phyloP scores from a whole-genome alignment of 768 basidiomycete genomes.

The Amanita muscaria region DNA sequence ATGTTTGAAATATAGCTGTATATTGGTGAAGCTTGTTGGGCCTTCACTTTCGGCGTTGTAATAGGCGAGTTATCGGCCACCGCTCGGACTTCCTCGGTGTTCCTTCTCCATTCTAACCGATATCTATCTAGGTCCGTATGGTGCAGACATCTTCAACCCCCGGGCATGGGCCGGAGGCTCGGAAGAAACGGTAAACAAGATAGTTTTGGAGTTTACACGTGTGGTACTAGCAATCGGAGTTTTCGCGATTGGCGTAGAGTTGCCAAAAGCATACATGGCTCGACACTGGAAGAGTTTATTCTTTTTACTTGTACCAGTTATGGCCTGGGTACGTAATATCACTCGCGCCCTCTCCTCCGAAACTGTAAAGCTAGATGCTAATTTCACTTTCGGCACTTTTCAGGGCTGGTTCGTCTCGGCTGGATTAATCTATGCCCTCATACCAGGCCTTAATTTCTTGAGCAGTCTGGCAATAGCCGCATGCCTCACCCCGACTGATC shows the following conservation, averaged over 20 bases:
- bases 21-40: constrained; percentile 94
- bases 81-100: too few species aligned
- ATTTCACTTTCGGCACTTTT: constrained; percentile 5
- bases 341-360: not conserved
- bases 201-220: constrained; percentile 87
- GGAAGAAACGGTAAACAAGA: constrained; percentile 48
- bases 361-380: not conserved
- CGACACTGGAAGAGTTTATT: constrained; percentile 89
- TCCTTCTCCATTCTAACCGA: not conserved
- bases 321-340: constrained; percentile 63
- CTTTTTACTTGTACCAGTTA: constrained; percentile 74
- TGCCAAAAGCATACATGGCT: constrained; percentile 91
- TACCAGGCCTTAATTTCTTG: constrained; percentile 85
- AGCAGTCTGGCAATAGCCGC: constrained; percentile 87
- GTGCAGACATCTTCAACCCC: constrained; percentile 75
- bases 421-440: constrained; percentile 82
- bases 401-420: constrained; percentile 95
- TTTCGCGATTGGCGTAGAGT: constrained; percentile 95
- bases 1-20: constrained; percentile 46
- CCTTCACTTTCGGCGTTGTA: constrained; percentile 88
- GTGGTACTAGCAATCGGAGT: constrained; percentile 94
- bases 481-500: constrained; percentile 90
- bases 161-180: constrained; percentile 55
- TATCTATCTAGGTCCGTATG: constrained; percentile 58
- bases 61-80: too few species aligned